phyloP scores from a whole-genome alignment of 192 early-diverging fungal species.

The Podila minutissima region DNA sequence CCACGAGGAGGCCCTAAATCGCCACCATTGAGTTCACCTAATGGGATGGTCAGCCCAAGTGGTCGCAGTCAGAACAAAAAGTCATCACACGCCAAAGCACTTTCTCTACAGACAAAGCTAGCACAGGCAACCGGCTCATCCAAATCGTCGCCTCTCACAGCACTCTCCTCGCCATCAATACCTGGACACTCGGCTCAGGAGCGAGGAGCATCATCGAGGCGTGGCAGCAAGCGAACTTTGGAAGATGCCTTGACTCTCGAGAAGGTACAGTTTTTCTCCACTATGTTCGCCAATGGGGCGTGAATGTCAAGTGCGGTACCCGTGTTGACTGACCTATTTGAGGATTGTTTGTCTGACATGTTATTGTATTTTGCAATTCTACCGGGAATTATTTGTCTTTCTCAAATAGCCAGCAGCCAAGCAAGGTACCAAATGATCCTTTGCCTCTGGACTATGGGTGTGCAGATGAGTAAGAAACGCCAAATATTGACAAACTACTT shows the following conservation, averaged over 20 bases:
- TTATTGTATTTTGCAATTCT: no score
- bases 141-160: conserved; percentile 5
- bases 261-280: conserved; percentile 15
- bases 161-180: conserved; percentile 19
- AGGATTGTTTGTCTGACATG: no score
- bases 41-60: conserved; percentile 25
- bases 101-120: conserved; percentile 44
- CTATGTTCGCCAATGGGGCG: neutral
- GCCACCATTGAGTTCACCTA: conserved; percentile 18
- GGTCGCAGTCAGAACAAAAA: conserved; percentile 31
- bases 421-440: neutral
- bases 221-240: conserved; percentile 29
- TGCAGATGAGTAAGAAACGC: neutral
- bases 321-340: no score
- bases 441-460: neutral
- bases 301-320: neutral
- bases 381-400: neutral
- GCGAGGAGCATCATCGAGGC: conserved; percentile 2
- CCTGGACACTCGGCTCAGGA: conserved; percentile 1
- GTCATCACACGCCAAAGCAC: conserved; percentile 11
- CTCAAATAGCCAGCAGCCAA: neutral
- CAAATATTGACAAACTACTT: conserved; percentile 10
- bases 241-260: conserved; percentile 9
- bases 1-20: conserved; percentile 24
- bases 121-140: conserved; percentile 7